These are phyloP conservation scores for Aspergillus aculeatus DNA, from an alignment of 2,329 filamentous ascomycete genomes.

Conservation along the genomic window DNA sequence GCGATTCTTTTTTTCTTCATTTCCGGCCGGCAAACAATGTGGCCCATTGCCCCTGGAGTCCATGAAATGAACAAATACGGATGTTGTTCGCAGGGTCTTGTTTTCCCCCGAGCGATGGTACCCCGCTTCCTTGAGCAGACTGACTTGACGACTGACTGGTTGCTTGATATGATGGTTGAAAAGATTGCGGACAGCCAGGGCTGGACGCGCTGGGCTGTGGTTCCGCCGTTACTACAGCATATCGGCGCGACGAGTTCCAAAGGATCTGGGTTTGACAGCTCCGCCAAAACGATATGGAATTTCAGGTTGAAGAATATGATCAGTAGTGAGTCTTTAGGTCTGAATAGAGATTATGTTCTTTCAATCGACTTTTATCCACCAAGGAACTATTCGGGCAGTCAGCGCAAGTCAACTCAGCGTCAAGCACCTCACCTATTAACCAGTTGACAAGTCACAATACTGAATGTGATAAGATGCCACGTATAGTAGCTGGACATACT, in stretches of 20 bases:
- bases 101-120: slow-evolving; percentile 35
- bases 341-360: too few species aligned
- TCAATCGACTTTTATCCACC: too few species aligned
- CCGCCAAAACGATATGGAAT: slow-evolving; percentile 16
- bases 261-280: slow-evolving; percentile 16
- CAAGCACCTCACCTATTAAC: too few species aligned
- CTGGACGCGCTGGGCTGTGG: slow-evolving; percentile 13
- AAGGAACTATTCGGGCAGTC: too few species aligned
- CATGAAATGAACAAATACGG: slow-evolving; percentile 42
- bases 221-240: slow-evolving; percentile 17
- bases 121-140: slow-evolving; percentile 10
- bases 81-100: slow-evolving; percentile 45
- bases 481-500: too few species aligned
- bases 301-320: slow-evolving; percentile 16
- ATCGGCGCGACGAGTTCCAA: slow-evolving; percentile 17
- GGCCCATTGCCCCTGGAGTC: slow-evolving; percentile 36
- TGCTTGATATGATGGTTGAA: slow-evolving; percentile 20
- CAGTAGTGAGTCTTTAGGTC: too few species aligned
- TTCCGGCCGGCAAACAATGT: slow-evolving; percentile 41
- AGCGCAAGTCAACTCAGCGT: too few species aligned
- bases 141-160: slow-evolving; percentile 13
- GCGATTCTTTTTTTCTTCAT: slow-evolving; percentile 40
- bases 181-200: slow-evolving; percentile 12
- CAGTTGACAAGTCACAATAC: too few species aligned
- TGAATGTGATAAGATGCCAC: too few species aligned